A percentile compares a stretch with the other conserved stretches of the same genome.
These are phyloP conservation scores for Curvularia hawaiiensis DNA, from an alignment of 2,329 filamentous ascomycete species.

Conservation along the genomic window DNA sequence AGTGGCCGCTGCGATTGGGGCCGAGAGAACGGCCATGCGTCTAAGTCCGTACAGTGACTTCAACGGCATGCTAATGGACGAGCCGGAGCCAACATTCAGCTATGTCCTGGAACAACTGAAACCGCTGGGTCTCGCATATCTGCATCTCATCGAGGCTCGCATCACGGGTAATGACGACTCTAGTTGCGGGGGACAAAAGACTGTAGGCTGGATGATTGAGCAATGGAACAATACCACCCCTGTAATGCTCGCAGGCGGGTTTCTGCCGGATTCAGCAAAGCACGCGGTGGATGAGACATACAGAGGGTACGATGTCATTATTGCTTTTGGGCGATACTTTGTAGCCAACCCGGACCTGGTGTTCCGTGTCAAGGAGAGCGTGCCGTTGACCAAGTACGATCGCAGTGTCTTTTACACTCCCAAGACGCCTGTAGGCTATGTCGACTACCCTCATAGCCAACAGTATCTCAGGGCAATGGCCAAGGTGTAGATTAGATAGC, in stretches of 20 bases:
- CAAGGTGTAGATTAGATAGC: background rate
- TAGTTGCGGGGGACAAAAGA: slow-evolving; percentile 19
- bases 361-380: slow-evolving; percentile 48
- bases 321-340: slow-evolving; percentile 54
- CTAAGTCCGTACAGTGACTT: slow-evolving; percentile 65
- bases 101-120: slow-evolving; percentile 3
- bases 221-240: slow-evolving; percentile 13
- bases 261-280: slow-evolving; percentile 40
- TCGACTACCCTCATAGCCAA: slow-evolving; percentile 20
- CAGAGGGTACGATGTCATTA: slow-evolving; percentile 30
- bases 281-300: slow-evolving; percentile 45
- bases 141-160: slow-evolving; percentile 11
- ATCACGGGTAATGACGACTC: slow-evolving; percentile 20
- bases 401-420: slow-evolving; percentile 27
- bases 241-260: slow-evolving; percentile 49
- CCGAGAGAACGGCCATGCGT: slow-evolving; percentile 61
- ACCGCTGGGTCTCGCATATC: slow-evolving; percentile 2
- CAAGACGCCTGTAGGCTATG: slow-evolving; percentile 20
- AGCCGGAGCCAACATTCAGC: slow-evolving; percentile 46
- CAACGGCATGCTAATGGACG: slow-evolving; percentile 66
- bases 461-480: slow-evolving; percentile 10
- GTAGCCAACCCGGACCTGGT: slow-evolving; percentile 54
- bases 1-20: slow-evolving; percentile 56
- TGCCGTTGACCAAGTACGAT: slow-evolving; percentile 50
- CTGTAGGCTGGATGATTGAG: slow-evolving; percentile 19